phyloP scores from a whole-genome alignment of 192 early-diverging fungal genomes.

The Coemansia aciculifera region DNA sequence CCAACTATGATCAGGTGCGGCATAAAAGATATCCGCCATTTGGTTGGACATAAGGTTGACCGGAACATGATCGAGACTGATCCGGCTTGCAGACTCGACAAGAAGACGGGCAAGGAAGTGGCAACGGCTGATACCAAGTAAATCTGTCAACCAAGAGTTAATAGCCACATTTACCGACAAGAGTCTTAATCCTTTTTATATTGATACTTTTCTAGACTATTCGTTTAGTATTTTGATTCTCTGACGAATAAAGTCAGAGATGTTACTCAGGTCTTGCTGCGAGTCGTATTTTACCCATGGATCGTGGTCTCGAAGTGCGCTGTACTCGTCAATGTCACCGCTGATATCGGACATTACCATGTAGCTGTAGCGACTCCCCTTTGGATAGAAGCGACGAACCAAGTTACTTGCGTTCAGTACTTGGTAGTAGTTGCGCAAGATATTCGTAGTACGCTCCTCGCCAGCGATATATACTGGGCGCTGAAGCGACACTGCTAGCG shows the following conservation, averaged over 20 bases:
- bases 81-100: constrained; percentile 89
- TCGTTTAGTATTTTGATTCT: constrained; percentile 14
- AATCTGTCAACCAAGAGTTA: constrained; percentile 7
- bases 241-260: constrained; percentile 28
- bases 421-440: constrained; percentile 48
- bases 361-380: constrained; percentile 49
- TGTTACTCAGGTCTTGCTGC: constrained; percentile 25
- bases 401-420: constrained; percentile 39
- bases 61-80: constrained; percentile 85
- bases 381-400: constrained; percentile 51
- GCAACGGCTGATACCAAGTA: constrained; percentile 8
- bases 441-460: constrained; percentile 33
- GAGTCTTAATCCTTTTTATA: not conserved
- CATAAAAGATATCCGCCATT: constrained; percentile 89
- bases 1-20: constrained; percentile 99
- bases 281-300: constrained; percentile 44
- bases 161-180: not conserved
- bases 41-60: constrained; percentile 94
- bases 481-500: constrained; percentile 34
- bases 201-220: not conserved
- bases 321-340: constrained; percentile 41
- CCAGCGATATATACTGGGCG: constrained; percentile 50
- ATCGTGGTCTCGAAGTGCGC: constrained; percentile 50
- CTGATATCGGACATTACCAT: constrained; percentile 44
- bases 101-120: constrained; percentile 57